Evolutionary conservation across 2,329 filamentous ascomycete genomes (phyloP), one percentile per base, ranked within the genome.

Genomic region (Aciculosporium take): DNA sequence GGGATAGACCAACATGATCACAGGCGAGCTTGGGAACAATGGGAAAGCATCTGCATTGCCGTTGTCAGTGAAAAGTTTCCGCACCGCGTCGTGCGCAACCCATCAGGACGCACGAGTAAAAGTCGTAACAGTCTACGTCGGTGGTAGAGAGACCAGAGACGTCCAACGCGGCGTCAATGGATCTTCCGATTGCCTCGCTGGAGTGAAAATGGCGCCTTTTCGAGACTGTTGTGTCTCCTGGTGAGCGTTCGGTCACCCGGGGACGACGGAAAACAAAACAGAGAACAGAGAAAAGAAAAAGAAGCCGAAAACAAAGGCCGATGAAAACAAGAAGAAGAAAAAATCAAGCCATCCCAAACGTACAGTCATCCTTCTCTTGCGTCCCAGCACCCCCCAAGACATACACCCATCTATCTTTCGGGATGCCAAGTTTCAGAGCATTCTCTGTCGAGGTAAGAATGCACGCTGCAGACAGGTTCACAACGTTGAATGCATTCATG

Each of bases 401-500:
- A 51, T 81, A 82, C 1, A 82, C 69, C 76, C 76, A 81, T 53
- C 67, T 67, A 5, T 64, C 61, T 37, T 68, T 50, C 0, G 72
- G 66, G 9, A 82, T 67, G 0, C 69, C 68, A 2, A 82, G 59
- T 33, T 68, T 56, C 32, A 55, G 57, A 0, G 79, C 79, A 51
- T 66, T 62, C 1, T 72, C 63, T 0, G 63, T 65, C 0, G 74
- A 74, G 0, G 78, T 82, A 4, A 83, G 44, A 13, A 83, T 63
- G 43, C 70, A 68, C 7, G 77, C 74, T 0, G 66, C 72, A 2
- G 77, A 70, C 12, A 82, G 59, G 45, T 83, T 82, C 28, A 83
- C 69, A 2, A 67, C 78, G 48, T 82, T 83, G 58, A 81, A 82
- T 0, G 79, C 78, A 50, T 83, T 83, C 78, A 82, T 81, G 8